Base-by-base conservation (phyloP, 352 stramenopile species). In the Pseudoperonospora humuli region DNA sequence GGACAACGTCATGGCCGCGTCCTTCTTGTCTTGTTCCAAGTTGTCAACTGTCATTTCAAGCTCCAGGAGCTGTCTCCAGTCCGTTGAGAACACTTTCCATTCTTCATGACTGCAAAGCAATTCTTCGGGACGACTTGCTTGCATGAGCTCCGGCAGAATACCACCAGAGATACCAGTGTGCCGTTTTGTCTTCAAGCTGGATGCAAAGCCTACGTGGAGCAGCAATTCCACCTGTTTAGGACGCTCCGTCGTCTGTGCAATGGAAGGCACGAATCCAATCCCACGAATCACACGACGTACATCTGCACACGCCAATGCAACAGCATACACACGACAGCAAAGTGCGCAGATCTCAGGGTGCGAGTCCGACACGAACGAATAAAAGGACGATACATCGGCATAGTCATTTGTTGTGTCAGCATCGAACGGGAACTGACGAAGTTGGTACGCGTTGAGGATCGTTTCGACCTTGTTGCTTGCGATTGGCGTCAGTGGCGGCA, bases 341-440 rank as follows among this genome's bases (percentile, higher is more conserved):
- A 92, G 59, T 24, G 76, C 76, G 15, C 75, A 87, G 11, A 92
- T 79, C 48, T 92, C 75, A 1, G 75, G 75, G 28, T 88, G 67
- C 5, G 79, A 86, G 39, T 88, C 75, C 6, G 79, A 84, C 6
- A 92, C 65, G 35, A 87, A 86, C 42, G 76, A 86, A 53, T 92
- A 92, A 48, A 92, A 92, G 5, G 76, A 88, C 29, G 73, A 85
- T 29, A 88, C 74, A 39, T 92, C 76, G 0, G 70, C 56, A 48
- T 91, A 88, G 43, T 84, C 76, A 46, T 58, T 77, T 15, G 76
- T 86, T 11, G 74, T 87, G 21, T 76, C 67, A 1, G 53, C 40
- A 44, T 89, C 76, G 17, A 92, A 89, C 10, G 79, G 76, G 33
- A 86, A 89, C 29, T 84, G 69, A 7, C 68, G 73, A 29, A 72